These are phyloP conservation scores for Ramaria rubella DNA, from an alignment of 768 basidiomycete genomes.

Conservation along the genomic window DNA sequence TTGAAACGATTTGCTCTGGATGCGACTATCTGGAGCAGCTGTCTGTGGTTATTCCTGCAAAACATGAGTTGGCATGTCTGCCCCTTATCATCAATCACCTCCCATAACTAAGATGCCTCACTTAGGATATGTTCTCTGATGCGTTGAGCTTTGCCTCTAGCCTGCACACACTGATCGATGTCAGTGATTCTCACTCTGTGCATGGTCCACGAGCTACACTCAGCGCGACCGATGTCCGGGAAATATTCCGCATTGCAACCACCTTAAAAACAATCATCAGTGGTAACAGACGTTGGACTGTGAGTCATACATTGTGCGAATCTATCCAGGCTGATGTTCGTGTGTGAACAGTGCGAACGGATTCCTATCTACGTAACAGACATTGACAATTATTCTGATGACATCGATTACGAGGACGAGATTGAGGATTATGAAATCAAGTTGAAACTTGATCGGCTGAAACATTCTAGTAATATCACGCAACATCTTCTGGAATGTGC, in stretches of 20 bases:
- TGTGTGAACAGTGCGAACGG: not conserved
- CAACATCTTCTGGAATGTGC: not conserved
- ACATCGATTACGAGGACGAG: not conserved
- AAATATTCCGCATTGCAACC: conserved; percentile 36
- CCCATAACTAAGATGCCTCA: conserved; percentile 15
- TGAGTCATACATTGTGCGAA: conserved; percentile 29
- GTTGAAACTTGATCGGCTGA: not conserved
- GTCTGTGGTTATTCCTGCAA: conserved; percentile 43
- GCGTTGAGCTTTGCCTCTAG: conserved; percentile 32
- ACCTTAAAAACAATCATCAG: conserved; percentile 42
- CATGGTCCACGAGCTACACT: conserved; percentile 37
- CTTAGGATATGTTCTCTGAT: conserved; percentile 27
- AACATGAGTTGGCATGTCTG: conserved; percentile 29
- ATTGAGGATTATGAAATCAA: not conserved
- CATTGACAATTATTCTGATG: not conserved
- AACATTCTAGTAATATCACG: not conserved
- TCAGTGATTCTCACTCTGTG: conserved; percentile 33
- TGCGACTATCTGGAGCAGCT: conserved; percentile 45
- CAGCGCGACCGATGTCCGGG: conserved; percentile 29
- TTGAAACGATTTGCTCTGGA: conserved; percentile 34
- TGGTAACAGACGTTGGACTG: conserved; percentile 49
- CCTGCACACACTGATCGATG: conserved; percentile 41
- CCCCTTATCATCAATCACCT: not conserved
- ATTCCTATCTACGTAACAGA: not conserved
- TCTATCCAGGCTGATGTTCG: not conserved